Percentiles rank a stretch among this genome's conserved stretches.
phyloP scores from a whole-genome alignment of 495 filamentous ascomycete species.

The Extremus antarcticus region DNA sequence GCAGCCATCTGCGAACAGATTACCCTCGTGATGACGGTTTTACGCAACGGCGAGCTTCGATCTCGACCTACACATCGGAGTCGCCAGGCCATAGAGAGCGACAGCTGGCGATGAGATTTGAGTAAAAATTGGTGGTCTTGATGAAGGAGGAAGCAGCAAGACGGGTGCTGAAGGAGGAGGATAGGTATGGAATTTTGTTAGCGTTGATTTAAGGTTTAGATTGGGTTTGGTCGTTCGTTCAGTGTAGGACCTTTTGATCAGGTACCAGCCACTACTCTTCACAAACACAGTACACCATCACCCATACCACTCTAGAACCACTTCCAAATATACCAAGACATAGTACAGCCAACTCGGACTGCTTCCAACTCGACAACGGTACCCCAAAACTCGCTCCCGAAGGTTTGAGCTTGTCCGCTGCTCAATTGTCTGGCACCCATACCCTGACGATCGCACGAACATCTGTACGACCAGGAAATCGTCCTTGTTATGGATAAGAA shows the following conservation, averaged over 20 bases:
- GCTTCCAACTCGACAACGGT: too few relatives aligned
- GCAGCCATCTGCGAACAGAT: constrained; percentile 43
- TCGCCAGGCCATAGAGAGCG: constrained; percentile 59
- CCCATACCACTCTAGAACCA: too few relatives aligned
- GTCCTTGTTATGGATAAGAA: constrained; percentile 18
- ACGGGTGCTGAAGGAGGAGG: too few relatives aligned
- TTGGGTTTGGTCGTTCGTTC: too few relatives aligned
- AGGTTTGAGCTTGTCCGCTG: too few relatives aligned
- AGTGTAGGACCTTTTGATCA: too few relatives aligned
- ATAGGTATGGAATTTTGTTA: too few relatives aligned
- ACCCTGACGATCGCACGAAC: not conserved
- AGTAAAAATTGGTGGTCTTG: constrained; percentile 67
- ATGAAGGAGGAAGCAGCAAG: constrained; percentile 38
- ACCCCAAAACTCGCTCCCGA: too few relatives aligned
- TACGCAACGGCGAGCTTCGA: constrained; percentile 62
- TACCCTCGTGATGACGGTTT: constrained; percentile 99
- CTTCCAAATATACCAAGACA: too few relatives aligned
- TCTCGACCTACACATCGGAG: constrained; percentile 87
- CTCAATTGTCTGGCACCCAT: not conserved
- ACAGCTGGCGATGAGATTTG: constrained; percentile 69
- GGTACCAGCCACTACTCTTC: too few relatives aligned
- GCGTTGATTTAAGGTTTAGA: not conserved
- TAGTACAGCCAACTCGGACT: too few relatives aligned
- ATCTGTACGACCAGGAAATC: not conserved
- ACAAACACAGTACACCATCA: too few relatives aligned